Conservation (phyloP, 2,329 filamentous ascomycete genomes). For the Fusarium austroafricanum region DNA sequence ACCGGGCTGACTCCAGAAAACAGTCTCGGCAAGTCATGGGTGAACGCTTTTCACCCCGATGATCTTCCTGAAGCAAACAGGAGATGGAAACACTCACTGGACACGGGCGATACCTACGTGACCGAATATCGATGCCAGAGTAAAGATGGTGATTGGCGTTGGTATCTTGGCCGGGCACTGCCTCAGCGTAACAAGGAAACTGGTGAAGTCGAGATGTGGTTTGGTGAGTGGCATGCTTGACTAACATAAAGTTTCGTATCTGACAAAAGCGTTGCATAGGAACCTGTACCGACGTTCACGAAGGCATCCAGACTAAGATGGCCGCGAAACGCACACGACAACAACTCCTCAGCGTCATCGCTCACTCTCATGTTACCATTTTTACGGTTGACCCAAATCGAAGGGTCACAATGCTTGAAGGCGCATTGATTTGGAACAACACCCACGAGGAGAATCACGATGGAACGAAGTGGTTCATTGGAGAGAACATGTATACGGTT, state of each 20-base stretch:
- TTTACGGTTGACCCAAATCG: constrained; percentile 75
- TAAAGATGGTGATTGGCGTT: constrained; percentile 77
- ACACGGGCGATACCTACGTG: constrained; percentile 75
- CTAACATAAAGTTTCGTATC: background rate
- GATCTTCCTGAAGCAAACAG: constrained; percentile 68
- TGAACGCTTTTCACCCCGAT: constrained; percentile 74
- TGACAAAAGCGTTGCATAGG: constrained; percentile 45
- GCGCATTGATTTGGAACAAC: constrained; percentile 69
- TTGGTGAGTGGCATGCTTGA: constrained; percentile 61
- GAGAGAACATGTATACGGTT: constrained; percentile 72
- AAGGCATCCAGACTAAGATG: constrained; percentile 75
- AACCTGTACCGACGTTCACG: constrained; percentile 83
- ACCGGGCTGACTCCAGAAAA: constrained; percentile 74
- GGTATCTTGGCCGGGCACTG: constrained; percentile 80
- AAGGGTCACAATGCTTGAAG: constrained; percentile 76
- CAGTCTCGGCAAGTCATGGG: constrained; percentile 72
- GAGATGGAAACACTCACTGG: constrained; percentile 71
- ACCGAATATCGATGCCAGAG: constrained; percentile 78
- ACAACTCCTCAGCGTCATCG: constrained; percentile 78
- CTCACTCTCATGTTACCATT: constrained; percentile 79
- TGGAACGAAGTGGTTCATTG: constrained; percentile 63
- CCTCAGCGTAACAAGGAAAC: constrained; percentile 74
- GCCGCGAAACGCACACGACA: constrained; percentile 74
- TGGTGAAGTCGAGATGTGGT: constrained; percentile 81
- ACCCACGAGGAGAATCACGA: constrained; percentile 54